Conservation (phyloP, 2,329 filamentous ascomycete genomes). For the Aureobasidium sp. region DNA sequence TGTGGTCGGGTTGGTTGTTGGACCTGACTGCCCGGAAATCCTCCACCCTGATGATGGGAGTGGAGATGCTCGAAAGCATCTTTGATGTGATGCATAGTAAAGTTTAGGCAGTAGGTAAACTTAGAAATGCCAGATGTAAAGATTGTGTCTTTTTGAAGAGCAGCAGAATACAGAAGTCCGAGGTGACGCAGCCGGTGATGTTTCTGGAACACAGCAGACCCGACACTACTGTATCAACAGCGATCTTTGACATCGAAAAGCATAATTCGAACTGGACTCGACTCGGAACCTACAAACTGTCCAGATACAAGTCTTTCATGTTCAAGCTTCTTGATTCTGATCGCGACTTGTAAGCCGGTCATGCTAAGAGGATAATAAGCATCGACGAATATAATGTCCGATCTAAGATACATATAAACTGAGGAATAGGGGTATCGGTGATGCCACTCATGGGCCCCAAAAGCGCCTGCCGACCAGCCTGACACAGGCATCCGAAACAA, state of each 20-base stretch:
- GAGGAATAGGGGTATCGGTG: conserved; percentile 14
- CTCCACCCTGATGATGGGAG: not conserved
- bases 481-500: conserved; percentile 8
- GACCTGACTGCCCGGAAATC: conserved; percentile 2
- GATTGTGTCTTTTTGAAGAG: not conserved
- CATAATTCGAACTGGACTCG: no score
- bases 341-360: not conserved
- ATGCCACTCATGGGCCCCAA: conserved; percentile 13
- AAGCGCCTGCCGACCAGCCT: conserved; percentile 11
- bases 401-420: conserved; percentile 6
- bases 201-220: not conserved
- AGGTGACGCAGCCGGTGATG: not conserved
- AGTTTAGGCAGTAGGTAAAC: not conserved
- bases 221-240: not conserved
- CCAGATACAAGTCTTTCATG: no score
- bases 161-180: not conserved
- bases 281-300: not conserved
- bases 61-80: conserved; percentile 9
- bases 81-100: conserved; percentile 8
- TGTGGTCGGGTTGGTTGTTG: conserved; percentile 6
- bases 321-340: not conserved
- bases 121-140: not conserved
- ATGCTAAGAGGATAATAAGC: not conserved
- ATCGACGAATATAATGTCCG: not conserved
- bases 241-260: not conserved